These are phyloP conservation scores for Hymenotorrendiella dingleyae DNA, from an alignment of 2,329 filamentous ascomycete species.

Conservation along the genomic window DNA sequence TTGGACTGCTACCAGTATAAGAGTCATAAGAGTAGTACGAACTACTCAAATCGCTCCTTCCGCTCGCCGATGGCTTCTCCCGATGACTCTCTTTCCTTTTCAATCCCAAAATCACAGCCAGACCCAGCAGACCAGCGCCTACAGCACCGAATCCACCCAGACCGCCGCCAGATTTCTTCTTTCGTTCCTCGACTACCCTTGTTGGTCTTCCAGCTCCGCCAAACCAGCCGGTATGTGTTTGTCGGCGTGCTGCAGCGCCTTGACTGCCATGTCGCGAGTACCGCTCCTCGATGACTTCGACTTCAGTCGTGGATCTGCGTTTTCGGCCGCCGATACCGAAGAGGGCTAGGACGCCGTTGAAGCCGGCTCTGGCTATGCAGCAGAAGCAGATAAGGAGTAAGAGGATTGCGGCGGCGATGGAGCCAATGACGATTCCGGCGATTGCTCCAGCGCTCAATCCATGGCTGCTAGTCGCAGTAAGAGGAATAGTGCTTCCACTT, in stretches of 20 bases:
- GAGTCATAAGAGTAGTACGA: constrained; percentile 28
- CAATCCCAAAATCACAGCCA: constrained; percentile 28
- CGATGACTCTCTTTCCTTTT: constrained; percentile 25
- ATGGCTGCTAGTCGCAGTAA: constrained; percentile 17
- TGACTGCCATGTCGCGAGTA: constrained; percentile 47
- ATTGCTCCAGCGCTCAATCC: constrained; percentile 66
- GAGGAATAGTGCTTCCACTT: constrained; percentile 33
- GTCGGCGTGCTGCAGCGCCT: constrained; percentile 20
- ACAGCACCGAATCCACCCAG: constrained; percentile 46
- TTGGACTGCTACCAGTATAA: constrained; percentile 29
- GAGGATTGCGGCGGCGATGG: constrained; percentile 59
- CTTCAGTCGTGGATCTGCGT: constrained; percentile 39
- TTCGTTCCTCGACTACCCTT: constrained; percentile 36
- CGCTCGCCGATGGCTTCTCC: constrained; percentile 12
- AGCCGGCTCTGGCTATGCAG: constrained; percentile 60
- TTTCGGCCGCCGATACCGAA: constrained; percentile 53
- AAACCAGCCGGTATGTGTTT: constrained; percentile 47
- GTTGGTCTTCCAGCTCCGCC: constrained; percentile 40
- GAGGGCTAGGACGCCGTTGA: constrained; percentile 52
- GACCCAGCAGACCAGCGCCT: constrained; percentile 25
- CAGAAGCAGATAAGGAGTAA: constrained; percentile 69
- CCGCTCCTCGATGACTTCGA: constrained; percentile 59
- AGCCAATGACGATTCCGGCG: constrained; percentile 74
- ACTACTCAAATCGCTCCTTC: constrained; percentile 24
- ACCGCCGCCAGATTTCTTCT: constrained; percentile 47